These are phyloP conservation scores for Penicillium italicum DNA, from an alignment of 2,329 filamentous ascomycete species.

Conservation along the genomic window DNA sequence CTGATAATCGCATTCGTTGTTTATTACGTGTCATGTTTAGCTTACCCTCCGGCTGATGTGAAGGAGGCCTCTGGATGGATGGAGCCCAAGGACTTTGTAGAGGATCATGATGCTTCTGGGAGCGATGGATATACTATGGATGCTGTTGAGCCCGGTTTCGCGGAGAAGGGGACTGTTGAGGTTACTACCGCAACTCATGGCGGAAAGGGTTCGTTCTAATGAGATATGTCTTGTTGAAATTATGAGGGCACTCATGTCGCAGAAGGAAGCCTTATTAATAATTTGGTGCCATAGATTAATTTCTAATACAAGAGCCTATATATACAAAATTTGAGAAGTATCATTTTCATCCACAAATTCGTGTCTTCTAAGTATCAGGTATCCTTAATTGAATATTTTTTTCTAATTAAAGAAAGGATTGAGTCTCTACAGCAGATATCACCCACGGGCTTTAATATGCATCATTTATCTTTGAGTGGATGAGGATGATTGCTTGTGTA, in stretches of 20 bases:
- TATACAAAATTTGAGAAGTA: neutral
- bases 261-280: neutral
- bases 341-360: neutral
- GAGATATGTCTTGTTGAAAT: neutral
- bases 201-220: neutral
- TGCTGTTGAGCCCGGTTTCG: neutral
- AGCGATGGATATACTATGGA: neutral
- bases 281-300: neutral
- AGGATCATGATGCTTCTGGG: constrained; percentile 13
- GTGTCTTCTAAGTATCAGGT: neutral
- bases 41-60: constrained; percentile 7
- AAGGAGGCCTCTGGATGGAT: constrained; percentile 26
- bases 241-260: neutral
- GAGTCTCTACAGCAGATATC: neutral
- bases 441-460: too few relatives aligned
- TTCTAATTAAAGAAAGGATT: neutral
- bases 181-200: neutral
- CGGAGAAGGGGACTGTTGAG: neutral
- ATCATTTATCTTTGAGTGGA: too few relatives aligned
- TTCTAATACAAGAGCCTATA: neutral
- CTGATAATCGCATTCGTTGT: constrained; percentile 32
- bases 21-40: constrained; percentile 14
- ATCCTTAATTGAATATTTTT: neutral
- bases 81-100: constrained; percentile 40
- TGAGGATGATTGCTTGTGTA: too few relatives aligned